Evolutionary conservation across 257 asterid species (phyloP).

Genomic region (Penstemon barbatus): DNA sequence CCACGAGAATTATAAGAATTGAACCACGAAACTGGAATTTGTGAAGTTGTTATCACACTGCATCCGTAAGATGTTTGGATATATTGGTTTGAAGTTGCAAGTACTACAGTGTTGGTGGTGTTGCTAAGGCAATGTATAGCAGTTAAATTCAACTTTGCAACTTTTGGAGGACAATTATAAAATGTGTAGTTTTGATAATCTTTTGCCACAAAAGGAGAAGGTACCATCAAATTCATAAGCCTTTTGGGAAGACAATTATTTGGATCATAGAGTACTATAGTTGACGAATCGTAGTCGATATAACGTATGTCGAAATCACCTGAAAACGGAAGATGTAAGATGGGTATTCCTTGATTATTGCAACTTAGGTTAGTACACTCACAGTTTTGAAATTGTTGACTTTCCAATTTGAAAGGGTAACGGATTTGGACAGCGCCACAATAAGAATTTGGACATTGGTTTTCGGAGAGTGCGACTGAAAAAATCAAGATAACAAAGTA

Average conservation of each 20-base stretch:
- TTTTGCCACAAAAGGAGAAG: conserved; percentile 21
- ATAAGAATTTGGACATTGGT: too few relatives aligned
- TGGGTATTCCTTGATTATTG: not conserved
- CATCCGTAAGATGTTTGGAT: not conserved
- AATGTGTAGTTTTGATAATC: conserved; percentile 29
- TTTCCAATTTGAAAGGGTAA: conserved; percentile 17
- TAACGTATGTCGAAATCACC: conserved; percentile 9
- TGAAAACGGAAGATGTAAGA: conserved; percentile 16
- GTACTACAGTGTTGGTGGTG: not conserved
- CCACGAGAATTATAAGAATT: not conserved
- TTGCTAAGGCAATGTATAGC: conserved; percentile 28
- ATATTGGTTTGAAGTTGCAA: not conserved
- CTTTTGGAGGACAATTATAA: conserved; percentile 7
- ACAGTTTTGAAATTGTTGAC: not conserved
- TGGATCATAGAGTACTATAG: conserved; percentile 31
- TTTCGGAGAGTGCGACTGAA: not conserved
- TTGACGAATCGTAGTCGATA: not conserved
- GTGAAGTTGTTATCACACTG: not conserved
- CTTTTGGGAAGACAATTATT: conserved; percentile 27
- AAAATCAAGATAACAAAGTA: not conserved
- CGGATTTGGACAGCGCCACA: not conserved
- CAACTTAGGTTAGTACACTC: conserved; percentile 7
- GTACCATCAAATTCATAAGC: conserved; percentile 17
- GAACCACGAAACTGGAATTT: not conserved
- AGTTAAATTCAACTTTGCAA: not conserved